Evolutionary conservation across 192 early-diverging fungal genomes (phyloP).

Genomic region (Chytriomyces sp.): DNA sequence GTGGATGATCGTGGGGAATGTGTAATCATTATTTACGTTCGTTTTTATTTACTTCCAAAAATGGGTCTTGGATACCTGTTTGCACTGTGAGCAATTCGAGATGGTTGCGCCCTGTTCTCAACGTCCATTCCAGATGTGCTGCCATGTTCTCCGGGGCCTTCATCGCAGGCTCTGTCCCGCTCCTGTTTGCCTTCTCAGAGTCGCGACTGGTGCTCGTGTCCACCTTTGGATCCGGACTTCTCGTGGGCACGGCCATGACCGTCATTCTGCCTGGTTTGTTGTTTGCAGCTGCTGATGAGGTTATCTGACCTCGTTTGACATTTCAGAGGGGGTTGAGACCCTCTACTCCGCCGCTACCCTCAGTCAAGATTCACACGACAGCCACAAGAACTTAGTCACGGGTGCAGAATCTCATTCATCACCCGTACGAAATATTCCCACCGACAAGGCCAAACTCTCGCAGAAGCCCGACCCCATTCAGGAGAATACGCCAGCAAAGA

Average conservation of each 20-base stretch:
- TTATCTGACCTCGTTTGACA: neutral
- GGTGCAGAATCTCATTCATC: neutral
- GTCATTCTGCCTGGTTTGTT: constrained; percentile 81
- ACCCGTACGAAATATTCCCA: neutral
- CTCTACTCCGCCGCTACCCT: constrained; percentile 55
- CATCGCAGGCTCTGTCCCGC: constrained; percentile 83
- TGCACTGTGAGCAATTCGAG: neutral
- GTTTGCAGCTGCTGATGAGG: neutral
- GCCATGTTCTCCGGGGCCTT: constrained; percentile 87
- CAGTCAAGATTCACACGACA: neutral
- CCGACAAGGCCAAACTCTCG: neutral
- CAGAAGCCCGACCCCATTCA: neutral
- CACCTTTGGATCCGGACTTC: constrained; percentile 84
- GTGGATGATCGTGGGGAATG: no score
- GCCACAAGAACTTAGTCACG: neutral
- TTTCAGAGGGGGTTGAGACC: constrained; percentile 83
- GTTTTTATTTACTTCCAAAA: neutral
- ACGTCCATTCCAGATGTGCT: neutral
- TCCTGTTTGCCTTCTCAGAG: constrained; percentile 79
- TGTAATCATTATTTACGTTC: neutral
- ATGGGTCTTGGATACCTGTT: constrained; percentile 13
- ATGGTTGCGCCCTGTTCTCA: neutral
- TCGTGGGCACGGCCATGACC: constrained; percentile 89
- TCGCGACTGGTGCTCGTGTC: constrained; percentile 74
- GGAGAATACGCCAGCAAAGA: no score